Conservation (phyloP, 1,139 yeast genomes). For the Debaryomycetaceae sp. region DNA sequence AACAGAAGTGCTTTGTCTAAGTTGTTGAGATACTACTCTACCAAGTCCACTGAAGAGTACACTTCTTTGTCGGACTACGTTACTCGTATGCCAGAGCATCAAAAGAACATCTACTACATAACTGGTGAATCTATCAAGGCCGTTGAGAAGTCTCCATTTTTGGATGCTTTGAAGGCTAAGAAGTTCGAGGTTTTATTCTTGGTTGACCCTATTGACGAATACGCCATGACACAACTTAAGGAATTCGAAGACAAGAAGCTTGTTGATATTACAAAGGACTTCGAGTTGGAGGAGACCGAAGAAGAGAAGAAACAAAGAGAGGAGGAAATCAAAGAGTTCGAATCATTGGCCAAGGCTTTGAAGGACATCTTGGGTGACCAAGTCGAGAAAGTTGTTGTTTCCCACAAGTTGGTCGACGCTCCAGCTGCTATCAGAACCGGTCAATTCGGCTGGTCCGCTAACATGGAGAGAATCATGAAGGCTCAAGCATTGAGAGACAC, state of each 20-base stretch:
- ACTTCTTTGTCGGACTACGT: conserved; percentile 96
- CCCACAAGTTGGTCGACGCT: conserved; percentile 95
- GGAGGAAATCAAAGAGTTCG: conserved; percentile 87
- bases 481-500: conserved; percentile 99
- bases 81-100: conserved; percentile 99
- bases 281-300: conserved; percentile 97
- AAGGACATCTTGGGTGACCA: conserved; percentile 97
- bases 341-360: conserved; percentile 90
- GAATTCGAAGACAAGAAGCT: conserved; percentile 99
- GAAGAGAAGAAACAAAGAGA: conserved; percentile 96
- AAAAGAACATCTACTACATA: conserved; percentile 98
- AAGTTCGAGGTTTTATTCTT: conserved; percentile 96
- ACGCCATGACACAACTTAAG: conserved; percentile 98
- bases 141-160: conserved; percentile 98
- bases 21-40: conserved; percentile 94
- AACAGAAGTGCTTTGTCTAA: conserved; percentile 95
- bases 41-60: conserved; percentile 90
- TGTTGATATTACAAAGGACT: conserved; percentile 98
- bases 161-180: conserved; percentile 98
- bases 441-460: conserved; percentile 99
- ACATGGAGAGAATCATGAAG: conserved; percentile 99
- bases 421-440: conserved; percentile 99
- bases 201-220: conserved; percentile 99
- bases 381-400: conserved; percentile 98
- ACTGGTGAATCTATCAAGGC: conserved; percentile 99